Evolutionary conservation across 2,329 filamentous ascomycete genomes (phyloP).

Genomic region (Tolypocladium capitatum): DNA sequence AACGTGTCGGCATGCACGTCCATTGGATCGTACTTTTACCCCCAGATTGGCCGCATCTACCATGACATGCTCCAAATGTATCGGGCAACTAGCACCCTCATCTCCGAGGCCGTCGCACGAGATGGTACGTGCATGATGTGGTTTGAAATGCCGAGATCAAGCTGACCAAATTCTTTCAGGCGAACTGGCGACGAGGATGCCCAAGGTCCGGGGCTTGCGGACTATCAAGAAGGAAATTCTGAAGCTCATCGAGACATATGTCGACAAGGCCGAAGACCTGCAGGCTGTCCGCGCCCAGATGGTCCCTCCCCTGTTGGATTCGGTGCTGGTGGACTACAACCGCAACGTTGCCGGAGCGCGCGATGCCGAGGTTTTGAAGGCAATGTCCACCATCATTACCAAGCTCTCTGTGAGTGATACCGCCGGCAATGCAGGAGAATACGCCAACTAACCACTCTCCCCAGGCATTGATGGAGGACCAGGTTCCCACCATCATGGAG

Average conservation of each 20-base stretch:
- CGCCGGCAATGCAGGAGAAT: background rate
- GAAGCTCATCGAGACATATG: slow-evolving; percentile 95
- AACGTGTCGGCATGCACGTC: slow-evolving; percentile 98
- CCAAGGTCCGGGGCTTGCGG: slow-evolving; percentile 82
- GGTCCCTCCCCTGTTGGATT: slow-evolving; percentile 89
- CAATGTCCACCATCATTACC: slow-evolving; percentile 94
- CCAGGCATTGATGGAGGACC: slow-evolving; percentile 90
- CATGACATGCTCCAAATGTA: slow-evolving; percentile 99
- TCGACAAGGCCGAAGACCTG: slow-evolving; percentile 93
- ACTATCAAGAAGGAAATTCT: slow-evolving; percentile 99
- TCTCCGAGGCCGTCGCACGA: slow-evolving; percentile 78
- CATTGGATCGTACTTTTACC: slow-evolving; percentile 94
- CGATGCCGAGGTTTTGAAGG: slow-evolving; percentile 90
- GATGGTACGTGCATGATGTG: slow-evolving; percentile 46
- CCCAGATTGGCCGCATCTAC: slow-evolving; percentile 94
- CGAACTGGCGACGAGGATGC: slow-evolving; percentile 92
- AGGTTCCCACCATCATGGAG: slow-evolving; percentile 95
- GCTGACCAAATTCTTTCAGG: slow-evolving; percentile 30
- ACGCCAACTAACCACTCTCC: slow-evolving; percentile 3
- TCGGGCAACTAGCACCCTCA: slow-evolving; percentile 87
- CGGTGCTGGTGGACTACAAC: slow-evolving; percentile 91
- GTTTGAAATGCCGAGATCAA: background rate
- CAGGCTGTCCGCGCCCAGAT: slow-evolving; percentile 88
- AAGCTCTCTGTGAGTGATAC: slow-evolving; percentile 76
- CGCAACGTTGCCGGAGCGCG: slow-evolving; percentile 91